These are phyloP conservation scores for Penicillium sp. DNA, from an alignment of 2,329 filamentous ascomycete species.

Conservation along the genomic window DNA sequence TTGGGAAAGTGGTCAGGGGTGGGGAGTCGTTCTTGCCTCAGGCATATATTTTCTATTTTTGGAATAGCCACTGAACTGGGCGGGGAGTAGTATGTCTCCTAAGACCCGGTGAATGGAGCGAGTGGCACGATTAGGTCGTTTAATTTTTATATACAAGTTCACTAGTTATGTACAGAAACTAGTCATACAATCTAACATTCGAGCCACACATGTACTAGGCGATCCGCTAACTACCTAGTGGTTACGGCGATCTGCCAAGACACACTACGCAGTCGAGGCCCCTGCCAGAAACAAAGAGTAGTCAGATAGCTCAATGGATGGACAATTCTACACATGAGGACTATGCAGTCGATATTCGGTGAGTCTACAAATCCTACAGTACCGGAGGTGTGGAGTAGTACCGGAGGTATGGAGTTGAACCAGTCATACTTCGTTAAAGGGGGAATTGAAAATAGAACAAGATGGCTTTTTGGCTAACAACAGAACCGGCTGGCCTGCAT, in stretches of 20 bases:
- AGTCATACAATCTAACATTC: neutral
- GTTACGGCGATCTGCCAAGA: constrained; percentile 1
- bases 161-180: neutral
- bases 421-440: constrained; percentile 40
- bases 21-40: constrained; percentile 12
- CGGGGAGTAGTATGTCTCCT: neutral
- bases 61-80: neutral
- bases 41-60: constrained; percentile 7
- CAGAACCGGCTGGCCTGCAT: constrained; percentile 37
- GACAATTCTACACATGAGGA: no score
- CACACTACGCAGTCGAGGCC: neutral
- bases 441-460: constrained; percentile 34
- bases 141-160: no score
- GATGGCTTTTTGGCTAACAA: constrained; percentile 40
- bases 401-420: constrained; percentile 27
- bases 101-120: neutral
- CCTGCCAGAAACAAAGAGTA: neutral
- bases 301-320: no score
- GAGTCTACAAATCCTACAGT: constrained; percentile 11
- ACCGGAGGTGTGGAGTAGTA: constrained; percentile 24
- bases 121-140: no score
- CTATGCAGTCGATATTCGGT: no score
- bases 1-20: constrained; percentile 21
- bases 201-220: neutral
- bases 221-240: neutral